Evolutionary conservation across 768 basidiomycete species (phyloP).

Genomic region (Rhizopogon salebrosus): DNA sequence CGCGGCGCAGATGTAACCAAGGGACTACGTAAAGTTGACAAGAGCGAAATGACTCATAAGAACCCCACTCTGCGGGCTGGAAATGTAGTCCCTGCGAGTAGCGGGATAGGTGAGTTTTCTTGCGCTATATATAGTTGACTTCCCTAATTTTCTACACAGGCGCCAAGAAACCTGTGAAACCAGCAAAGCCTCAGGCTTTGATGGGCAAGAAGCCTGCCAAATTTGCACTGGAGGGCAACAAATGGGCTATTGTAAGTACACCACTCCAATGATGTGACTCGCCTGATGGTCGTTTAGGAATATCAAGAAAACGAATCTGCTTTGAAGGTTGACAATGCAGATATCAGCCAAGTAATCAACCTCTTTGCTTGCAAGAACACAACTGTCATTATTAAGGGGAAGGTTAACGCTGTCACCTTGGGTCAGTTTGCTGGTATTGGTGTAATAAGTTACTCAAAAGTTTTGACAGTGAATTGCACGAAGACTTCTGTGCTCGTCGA

Average conservation of each 20-base stretch:
- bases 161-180: conserved; percentile 67
- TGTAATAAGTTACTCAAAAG: background rate
- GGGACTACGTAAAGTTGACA: conserved; percentile 88
- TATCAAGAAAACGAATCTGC: conserved; percentile 78
- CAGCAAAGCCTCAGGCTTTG: conserved; percentile 78
- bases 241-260: conserved; percentile 81
- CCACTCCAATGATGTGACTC: background rate
- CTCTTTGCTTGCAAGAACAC: conserved; percentile 87
- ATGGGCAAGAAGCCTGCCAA: conserved; percentile 90
- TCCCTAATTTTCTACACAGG: conserved; percentile 15
- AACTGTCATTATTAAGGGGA: conserved; percentile 82
- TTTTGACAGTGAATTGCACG: conserved; percentile 68
- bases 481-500: conserved; percentile 88
- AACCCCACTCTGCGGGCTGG: conserved; percentile 77
- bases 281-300: conserved; percentile 50
- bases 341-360: conserved; percentile 80
- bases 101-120: conserved; percentile 26
- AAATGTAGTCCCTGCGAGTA: conserved; percentile 41
- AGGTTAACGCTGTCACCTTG: conserved; percentile 90
- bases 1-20: conserved; percentile 87
- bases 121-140: conserved; percentile 15
- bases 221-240: conserved; percentile 84
- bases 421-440: conserved; percentile 38
- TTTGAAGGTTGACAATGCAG: conserved; percentile 70
- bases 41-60: conserved; percentile 98